These are phyloP conservation scores for Sporothrix inflata DNA, from an alignment of 2,329 filamentous ascomycete species.

Conservation along the genomic window DNA sequence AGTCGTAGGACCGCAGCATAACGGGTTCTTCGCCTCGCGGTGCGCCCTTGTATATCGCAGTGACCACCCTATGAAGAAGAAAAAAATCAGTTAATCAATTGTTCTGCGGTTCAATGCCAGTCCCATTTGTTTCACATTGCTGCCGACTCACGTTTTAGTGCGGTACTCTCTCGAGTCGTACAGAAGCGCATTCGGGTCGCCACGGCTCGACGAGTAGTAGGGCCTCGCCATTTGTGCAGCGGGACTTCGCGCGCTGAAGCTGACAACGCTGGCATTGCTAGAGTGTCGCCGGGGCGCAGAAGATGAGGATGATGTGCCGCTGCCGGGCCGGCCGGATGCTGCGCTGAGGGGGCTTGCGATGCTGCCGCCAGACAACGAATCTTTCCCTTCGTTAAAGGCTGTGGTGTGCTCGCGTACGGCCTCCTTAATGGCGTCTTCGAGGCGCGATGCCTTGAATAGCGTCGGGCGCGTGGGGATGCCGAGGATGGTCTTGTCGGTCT, in stretches of 20 bases:
- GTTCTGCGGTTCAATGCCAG: not conserved
- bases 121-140: not conserved
- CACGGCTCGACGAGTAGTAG: conserved; percentile 61
- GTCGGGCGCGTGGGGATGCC: conserved; percentile 94
- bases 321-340: conserved; percentile 40
- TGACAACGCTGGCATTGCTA: conserved; percentile 82
- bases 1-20: conserved; percentile 91
- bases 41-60: conserved; percentile 86
- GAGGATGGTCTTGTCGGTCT: conserved; percentile 96
- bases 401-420: conserved; percentile 85
- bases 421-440: conserved; percentile 90
- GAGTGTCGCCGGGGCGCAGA: conserved; percentile 60
- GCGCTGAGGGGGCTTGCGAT: conserved; percentile 44
- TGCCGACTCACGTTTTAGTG: conserved; percentile 77
- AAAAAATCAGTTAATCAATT: not conserved
- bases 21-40: conserved; percentile 68
- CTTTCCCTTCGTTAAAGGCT: conserved; percentile 80
- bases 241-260: conserved; percentile 71
- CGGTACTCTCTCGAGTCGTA: conserved; percentile 85
- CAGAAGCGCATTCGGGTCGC: conserved; percentile 82
- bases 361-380: conserved; percentile 49
- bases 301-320: conserved; percentile 46
- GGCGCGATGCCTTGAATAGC: conserved; percentile 92
- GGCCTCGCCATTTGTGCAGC: conserved; percentile 60
- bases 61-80: conserved; percentile 84